Evolutionary conservation across 2,329 filamentous ascomycete genomes (phyloP), one percentile per base, ranked within the genome.

Genomic region (Trichoderma atroviride): DNA sequence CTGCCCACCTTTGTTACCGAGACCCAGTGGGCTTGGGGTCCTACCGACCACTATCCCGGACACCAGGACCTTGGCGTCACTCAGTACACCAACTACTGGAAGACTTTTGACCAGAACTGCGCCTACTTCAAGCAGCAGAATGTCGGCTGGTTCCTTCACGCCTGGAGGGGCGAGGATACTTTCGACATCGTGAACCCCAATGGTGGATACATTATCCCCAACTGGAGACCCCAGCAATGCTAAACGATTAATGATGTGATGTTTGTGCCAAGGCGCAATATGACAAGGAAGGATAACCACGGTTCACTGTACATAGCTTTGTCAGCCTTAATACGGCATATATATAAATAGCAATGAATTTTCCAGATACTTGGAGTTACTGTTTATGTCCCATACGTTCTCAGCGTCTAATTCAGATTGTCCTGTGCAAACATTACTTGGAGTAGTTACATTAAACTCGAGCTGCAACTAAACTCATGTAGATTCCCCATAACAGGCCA

Each of bases 401-500:
- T 19, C 13, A 55, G 24, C 33, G 11, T 62, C n/a, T 2, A 2
- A 59, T 24, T 6, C n/a, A 40, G 24, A 11, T 4, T 67, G 22
- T 31, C 6, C 19, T 27, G 31, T 35, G 27, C 14, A 35, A 22
- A 13, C 10, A 31, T n/a, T 5, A 56, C 2, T 13, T 11, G n/a
- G 35, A 27, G 19, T 16, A 43, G 27, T 2, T 27, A 27, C 40
- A 50, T 24, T 62, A 83, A 35, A 84, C 81, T 40, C 78, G 75
- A 5, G 80, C 79, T 24, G 83, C 83, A 10, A 85, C 80, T 37
- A 85, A 73, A 69, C 83, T 84, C 82, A 85, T 83, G 74, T 85
- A 86, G 37, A 85, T 81, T 10, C 84, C 84, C 84, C 83, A 86
- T 5, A 85, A 71, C 27, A 86, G 74, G 1, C 83, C 83, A 22